Percentiles rank a stretch among this genome's conserved stretches.
Conservation (phyloP, 805 yeast species). For the Myxozyma udenii region DNA sequence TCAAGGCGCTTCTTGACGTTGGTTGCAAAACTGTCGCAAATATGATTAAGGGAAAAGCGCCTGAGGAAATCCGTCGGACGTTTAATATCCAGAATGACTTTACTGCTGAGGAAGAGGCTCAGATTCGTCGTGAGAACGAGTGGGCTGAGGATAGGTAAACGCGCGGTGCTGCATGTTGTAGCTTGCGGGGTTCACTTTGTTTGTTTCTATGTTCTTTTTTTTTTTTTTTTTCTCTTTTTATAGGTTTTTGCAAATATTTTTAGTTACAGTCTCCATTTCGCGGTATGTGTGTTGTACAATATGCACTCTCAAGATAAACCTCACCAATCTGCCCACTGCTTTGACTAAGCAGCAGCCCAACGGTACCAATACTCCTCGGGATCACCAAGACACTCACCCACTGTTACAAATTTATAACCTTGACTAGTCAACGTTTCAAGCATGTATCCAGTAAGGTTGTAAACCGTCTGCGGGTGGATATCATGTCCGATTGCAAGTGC, state of each 20-base stretch:
- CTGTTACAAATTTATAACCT: slow-evolving; percentile 14
- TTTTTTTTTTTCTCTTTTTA: no score
- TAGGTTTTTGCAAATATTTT: no score
- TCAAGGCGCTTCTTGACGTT: slow-evolving; percentile 46
- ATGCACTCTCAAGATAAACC: no score
- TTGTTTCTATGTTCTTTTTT: background rate
- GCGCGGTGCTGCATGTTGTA: background rate
- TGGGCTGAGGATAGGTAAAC: slow-evolving; percentile 45
- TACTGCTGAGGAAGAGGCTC: slow-evolving; percentile 49
- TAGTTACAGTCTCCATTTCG: no score
- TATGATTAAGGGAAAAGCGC: slow-evolving; percentile 48
- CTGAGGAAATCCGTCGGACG: slow-evolving; percentile 47
- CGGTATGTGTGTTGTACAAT: no score
- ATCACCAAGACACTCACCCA: slow-evolving; percentile 25
- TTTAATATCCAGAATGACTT: slow-evolving; percentile 48
- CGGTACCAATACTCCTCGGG: slow-evolving; percentile 21
- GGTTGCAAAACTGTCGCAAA: slow-evolving; percentile 51
- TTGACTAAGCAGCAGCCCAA: no score
- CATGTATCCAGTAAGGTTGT: slow-evolving; percentile 16
- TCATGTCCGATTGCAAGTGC: slow-evolving; percentile 17
- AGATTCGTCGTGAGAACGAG: slow-evolving; percentile 44
- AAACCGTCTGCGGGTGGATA: slow-evolving; percentile 22
- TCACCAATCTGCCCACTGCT: no score
- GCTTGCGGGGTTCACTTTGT: background rate
- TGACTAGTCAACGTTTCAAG: slow-evolving; percentile 1